Evolutionary conservation across 257 asterid genomes (phyloP), one percentile per base, ranked within the genome.

Genomic region (Plantago ovata): DNA sequence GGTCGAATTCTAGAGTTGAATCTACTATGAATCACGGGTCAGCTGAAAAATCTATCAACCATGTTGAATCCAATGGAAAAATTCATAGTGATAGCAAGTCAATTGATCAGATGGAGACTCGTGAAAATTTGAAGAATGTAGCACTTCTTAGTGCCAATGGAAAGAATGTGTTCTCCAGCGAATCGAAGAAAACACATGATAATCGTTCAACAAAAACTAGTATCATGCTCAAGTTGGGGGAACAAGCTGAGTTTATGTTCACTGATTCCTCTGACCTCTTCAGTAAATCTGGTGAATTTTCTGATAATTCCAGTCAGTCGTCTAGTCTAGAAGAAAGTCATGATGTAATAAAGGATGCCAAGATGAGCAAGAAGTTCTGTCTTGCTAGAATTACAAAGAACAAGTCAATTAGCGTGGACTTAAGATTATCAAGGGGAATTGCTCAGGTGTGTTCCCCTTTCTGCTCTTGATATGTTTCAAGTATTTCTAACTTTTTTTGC

Each of bases 391-490:
- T 84, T 63, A 75, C 89, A 53, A 85, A 85, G 81, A 84, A 83
- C 78, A 88, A 80, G 67, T 88, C 98, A 22, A 86, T 88, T 72
- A 92, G 82, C 72, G 88, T 92, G 63, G 98, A 92, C 75, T 85
- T 92, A 70, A 85, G 98, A 77, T 76, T 92, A 66, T 88, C 98
- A 53, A 84, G 96, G 83, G 98, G 95, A 73, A 88, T 92, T 57
- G 90, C 95, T 40, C 94, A 89, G 95, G 98, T 92, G 74, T 55
- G 62, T 65, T 46, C 41, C 66, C 14, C 51, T 57, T 67, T 55
- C 15, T 56, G 49, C 20, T 65, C 56, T 52, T 66, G 69, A 22
- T 54, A 49, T 24, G 40, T 66, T 42, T 50, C 41, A 52, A 55
- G 67, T 60, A 47, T 64, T 52, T 51, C 66, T 48, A 38, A 41